Evolutionary conservation across 495 filamentous ascomycete genomes (phyloP).

Genomic region (Aspergillus leporis): DNA sequence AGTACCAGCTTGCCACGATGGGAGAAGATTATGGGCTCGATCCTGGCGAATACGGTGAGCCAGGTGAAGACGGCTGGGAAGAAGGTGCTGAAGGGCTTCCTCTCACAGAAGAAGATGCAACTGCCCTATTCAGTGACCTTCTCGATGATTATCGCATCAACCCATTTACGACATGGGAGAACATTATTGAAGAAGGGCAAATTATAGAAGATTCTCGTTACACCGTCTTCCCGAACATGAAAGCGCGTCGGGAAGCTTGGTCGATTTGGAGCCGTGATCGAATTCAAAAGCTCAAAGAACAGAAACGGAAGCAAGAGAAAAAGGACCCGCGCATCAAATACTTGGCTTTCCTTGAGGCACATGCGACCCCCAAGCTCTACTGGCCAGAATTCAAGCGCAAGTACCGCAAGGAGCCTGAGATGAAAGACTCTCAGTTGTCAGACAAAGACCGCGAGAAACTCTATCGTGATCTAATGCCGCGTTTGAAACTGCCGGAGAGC

Average conservation of each 20-base stretch:
- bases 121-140: constrained; percentile 79
- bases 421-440: constrained; percentile 71
- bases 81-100: constrained; percentile 68
- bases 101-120: constrained; percentile 67
- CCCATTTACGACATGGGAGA: constrained; percentile 92
- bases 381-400: constrained; percentile 97
- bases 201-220: constrained; percentile 87
- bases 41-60: constrained; percentile 69
- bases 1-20: constrained; percentile 87
- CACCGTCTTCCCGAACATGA: constrained; percentile 77
- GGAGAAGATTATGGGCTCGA: constrained; percentile 73
- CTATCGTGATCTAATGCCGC: constrained; percentile 84
- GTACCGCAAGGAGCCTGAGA: constrained; percentile 74
- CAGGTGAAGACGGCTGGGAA: constrained; percentile 63
- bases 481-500: constrained; percentile 72
- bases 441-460: constrained; percentile 91
- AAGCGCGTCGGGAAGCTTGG: constrained; percentile 76
- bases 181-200: constrained; percentile 74
- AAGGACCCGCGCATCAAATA: constrained; percentile 84
- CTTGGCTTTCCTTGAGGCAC: constrained; percentile 74
- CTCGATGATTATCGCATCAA: constrained; percentile 78
- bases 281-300: constrained; percentile 68
- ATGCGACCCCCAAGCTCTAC: constrained; percentile 86
- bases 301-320: constrained; percentile 75
- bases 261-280: constrained; percentile 74